These are phyloP conservation scores for Puccinia brachypodii DNA, from an alignment of 1,284 basidiomycete species.

Conservation along the genomic window DNA sequence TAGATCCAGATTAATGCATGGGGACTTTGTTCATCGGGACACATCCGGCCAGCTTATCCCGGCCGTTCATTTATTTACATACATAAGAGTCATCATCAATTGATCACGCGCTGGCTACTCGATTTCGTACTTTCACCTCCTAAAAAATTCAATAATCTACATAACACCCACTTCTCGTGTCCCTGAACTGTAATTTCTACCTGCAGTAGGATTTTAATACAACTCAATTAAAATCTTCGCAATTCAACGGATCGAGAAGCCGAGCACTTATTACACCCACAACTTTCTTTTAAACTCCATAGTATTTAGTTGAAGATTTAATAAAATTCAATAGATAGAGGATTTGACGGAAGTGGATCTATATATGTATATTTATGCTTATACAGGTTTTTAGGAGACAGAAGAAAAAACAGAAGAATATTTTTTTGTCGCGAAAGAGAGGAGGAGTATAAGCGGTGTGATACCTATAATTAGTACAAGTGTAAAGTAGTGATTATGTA, in stretches of 20 bases:
- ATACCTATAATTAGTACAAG: not conserved
- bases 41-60: not conserved
- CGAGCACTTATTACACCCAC: not conserved
- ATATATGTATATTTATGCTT: no score
- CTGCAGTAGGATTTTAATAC: not conserved
- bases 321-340: not conserved
- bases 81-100: not conserved
- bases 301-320: not conserved
- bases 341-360: not conserved
- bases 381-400: not conserved
- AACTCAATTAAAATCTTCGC: not conserved
- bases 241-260: conserved; percentile 1
- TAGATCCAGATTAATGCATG: not conserved
- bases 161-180: no score
- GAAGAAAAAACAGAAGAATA: not conserved
- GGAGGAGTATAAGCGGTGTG: not conserved
- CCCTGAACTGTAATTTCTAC: not conserved
- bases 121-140: not conserved
- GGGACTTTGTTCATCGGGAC: not conserved
- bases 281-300: not conserved
- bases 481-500: not conserved
- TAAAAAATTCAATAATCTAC: not conserved
- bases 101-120: not conserved
- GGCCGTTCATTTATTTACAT: no score
- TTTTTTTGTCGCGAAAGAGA: no score